Base-by-base conservation (phyloP, 2,329 filamentous ascomycete species). In the Calonectria pseudoreteaudii region DNA sequence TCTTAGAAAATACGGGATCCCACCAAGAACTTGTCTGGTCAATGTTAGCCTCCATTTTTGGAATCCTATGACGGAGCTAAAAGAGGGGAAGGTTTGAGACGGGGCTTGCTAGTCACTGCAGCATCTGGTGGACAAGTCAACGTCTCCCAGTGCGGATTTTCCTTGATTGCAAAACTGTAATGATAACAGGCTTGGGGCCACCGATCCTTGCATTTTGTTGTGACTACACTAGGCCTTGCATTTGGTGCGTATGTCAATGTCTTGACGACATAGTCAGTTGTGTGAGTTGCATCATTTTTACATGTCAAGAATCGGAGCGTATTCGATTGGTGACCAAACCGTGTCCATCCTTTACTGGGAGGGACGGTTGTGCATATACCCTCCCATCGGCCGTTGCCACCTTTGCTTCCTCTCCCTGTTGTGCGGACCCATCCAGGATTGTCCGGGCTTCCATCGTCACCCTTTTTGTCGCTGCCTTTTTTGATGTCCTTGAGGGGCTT, bases 151-250 rank as follows among this genome's bases (percentile, higher is more conserved):
- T 36, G 31, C 8, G 66, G 70, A 41, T 72, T 68, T 26, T 68
- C 34, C 3, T 6, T 11, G 36, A 64, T 68, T 1, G 66, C 70
- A 31, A 66, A 72, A 50, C 66, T 72, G 31, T 72, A 72, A 49
- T 72, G 70, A 31, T 68, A 60, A 49, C 70, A 72, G 41, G 70
- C 53, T 36, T 72, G 70, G 16, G 23, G 4, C 44, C 47, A 56
- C 31, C 3, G 56, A 60, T 28, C 47, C 50, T 18, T 18, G 14
- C 50, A 53, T 31, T 53, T 28, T 18, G 50, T 31, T 53, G 28
- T 53, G 50, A 53, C 50, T 18, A 14, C 28, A 53, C 10, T 53
- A 14, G 50, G 50, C 50, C 30, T 23, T 31, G 50, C 50, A 53
- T 53, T 53, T 31, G 26, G 50, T 31, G 50, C 50, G 14, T 53